A percentile compares a stretch with the other conserved stretches of the same genome.
These are phyloP conservation scores for Beauveria asiatica DNA, from an alignment of 2,329 filamentous ascomycete genomes.

Conservation along the genomic window DNA sequence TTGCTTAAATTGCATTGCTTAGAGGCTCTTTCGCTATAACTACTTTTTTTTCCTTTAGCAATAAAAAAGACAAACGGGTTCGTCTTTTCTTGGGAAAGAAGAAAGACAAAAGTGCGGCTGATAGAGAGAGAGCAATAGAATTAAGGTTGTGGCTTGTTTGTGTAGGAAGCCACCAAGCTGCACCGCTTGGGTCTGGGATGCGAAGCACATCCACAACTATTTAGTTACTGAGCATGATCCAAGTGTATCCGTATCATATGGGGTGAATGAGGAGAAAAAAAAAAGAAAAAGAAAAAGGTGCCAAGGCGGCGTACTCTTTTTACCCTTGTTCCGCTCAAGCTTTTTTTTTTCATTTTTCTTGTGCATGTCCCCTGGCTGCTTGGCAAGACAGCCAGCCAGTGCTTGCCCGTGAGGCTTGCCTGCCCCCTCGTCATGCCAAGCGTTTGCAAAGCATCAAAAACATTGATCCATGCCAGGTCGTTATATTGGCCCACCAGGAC, in stretches of 20 bases:
- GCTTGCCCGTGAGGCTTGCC: too few relatives aligned
- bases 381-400: background rate
- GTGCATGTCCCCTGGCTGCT: background rate
- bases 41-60: too few relatives aligned
- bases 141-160: too few relatives aligned
- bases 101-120: too few relatives aligned
- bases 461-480: background rate
- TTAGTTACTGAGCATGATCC: background rate
- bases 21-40: too few relatives aligned
- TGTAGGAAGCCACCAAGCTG: too few relatives aligned
- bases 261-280: background rate
- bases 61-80: too few relatives aligned
- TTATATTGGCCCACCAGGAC: slow-evolving; percentile 5
- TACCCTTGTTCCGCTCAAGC: background rate
- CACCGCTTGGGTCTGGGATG: too few relatives aligned
- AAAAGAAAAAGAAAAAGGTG: background rate
- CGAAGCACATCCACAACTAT: too few relatives aligned
- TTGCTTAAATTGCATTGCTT: too few relatives aligned
- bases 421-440: background rate
- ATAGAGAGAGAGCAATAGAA: too few relatives aligned
- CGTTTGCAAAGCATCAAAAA: background rate
- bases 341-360: background rate
- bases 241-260: background rate
- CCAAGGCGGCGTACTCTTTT: background rate
- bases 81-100: too few relatives aligned